phyloP scores from a whole-genome alignment of 768 basidiomycete species.

The Saitozyma sp. region DNA sequence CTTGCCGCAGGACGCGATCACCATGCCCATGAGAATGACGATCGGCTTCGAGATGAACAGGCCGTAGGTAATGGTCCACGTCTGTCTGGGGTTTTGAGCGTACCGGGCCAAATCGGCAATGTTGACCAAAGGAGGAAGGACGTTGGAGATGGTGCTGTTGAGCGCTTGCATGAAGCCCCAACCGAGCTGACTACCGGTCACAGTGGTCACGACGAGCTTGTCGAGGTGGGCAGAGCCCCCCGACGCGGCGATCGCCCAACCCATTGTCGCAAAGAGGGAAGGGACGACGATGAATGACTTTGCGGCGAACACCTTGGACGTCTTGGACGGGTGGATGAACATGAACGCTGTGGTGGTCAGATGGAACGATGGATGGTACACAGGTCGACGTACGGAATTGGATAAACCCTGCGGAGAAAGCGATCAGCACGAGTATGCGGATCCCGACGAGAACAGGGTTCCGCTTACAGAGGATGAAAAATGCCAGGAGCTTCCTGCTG shows the following conservation, averaged over 20 bases:
- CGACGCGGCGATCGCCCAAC: slow-evolving; percentile 7
- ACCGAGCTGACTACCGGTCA: slow-evolving; percentile 9
- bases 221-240: slow-evolving; percentile 11
- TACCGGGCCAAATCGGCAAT: slow-evolving; percentile 15
- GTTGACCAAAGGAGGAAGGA: slow-evolving; percentile 16
- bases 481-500: slow-evolving; percentile 6
- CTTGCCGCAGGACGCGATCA: slow-evolving; percentile 11
- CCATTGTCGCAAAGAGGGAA: slow-evolving; percentile 13
- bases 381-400: slow-evolving; percentile 8
- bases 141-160: slow-evolving; percentile 11
- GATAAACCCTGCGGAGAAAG: slow-evolving; percentile 5
- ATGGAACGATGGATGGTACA: too few species aligned
- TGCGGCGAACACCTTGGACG: slow-evolving; percentile 10
- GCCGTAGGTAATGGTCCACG: slow-evolving; percentile 11
- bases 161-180: slow-evolving; percentile 15
- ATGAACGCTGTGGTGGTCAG: slow-evolving; percentile 9
- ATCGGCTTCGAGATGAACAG: slow-evolving; percentile 13
- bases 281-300: slow-evolving; percentile 14
- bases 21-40: slow-evolving; percentile 15
- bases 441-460: neutral
- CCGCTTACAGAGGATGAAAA: slow-evolving; percentile 12
- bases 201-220: slow-evolving; percentile 10
- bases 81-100: slow-evolving; percentile 14
- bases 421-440: neutral
- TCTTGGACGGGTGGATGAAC: slow-evolving; percentile 15